Base-by-base conservation (phyloP, 2,329 filamentous ascomycete genomes). In the Claviceps quebecensis region DNA sequence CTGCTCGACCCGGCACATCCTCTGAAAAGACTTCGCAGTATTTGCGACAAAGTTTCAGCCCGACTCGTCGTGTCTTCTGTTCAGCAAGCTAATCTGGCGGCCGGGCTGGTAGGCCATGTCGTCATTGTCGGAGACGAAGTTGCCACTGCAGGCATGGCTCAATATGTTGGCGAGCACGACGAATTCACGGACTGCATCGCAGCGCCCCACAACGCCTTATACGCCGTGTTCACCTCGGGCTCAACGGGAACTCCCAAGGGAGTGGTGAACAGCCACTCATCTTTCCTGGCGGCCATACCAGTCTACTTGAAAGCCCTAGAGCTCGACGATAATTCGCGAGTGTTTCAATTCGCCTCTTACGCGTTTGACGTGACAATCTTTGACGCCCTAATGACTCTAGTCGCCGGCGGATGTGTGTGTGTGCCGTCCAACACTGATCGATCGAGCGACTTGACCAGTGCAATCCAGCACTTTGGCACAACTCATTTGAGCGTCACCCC, bases 281-380 rank as follows among this genome's bases (percentile, higher is more conserved):
- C 22, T 8, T 48, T 48, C 4, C 37, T 29, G 19, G 22, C 37
- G 4, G 38, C 38, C 13, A 29, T 48, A 1, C 37, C 22, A 1
- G 16, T 19, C 2, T 41, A 48, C 14, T 16, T 29, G 22, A 38
- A 48, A 13, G 13, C 22, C 7, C 3, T 41, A 7, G 16, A 9
- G 14, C 38, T 41, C n/a, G 8, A 34, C 16, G 4, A 16, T 11
- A 5, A 34, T 13, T 40, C 47, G 6, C 47, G 47, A 5, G 47
- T 48, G 7, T 56, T 48, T 4, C 53, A 59, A 13, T 60, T 57
- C 40, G 54, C 57, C 9, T 53, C 55, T 9, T 58, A 54, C 40
- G 56, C 55, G 1, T 60, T 59, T 17, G 56, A 59, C 17, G 54
- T 57, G 13, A 54, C 51, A 6, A 52, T 56, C 8, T 51, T 55